Conservation (phyloP, 495 filamentous ascomycete genomes). For the Aspergillus saccharolyticus region DNA sequence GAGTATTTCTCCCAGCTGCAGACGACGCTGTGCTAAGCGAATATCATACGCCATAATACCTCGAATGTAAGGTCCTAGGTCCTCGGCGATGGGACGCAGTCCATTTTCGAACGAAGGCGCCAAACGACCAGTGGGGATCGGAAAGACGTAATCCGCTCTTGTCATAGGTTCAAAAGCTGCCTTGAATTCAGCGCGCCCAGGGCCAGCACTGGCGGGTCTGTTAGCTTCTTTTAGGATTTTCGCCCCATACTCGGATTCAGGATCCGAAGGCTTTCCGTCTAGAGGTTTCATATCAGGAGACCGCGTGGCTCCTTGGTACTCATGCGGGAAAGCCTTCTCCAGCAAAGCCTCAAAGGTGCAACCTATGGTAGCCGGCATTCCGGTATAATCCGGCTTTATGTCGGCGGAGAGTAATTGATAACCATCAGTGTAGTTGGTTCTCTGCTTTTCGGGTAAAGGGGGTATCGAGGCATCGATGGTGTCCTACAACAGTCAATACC, state of each 20-base stretch:
- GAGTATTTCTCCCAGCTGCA: constrained; percentile 57
- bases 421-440: constrained; percentile 60
- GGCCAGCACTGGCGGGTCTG: constrained; percentile 11
- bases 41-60: constrained; percentile 72
- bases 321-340: constrained; percentile 29
- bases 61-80: constrained; percentile 81
- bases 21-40: constrained; percentile 59
- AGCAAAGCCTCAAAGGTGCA: constrained; percentile 34
- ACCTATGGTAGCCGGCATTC: constrained; percentile 29
- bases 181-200: constrained; percentile 21
- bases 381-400: constrained; percentile 36
- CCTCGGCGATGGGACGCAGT: constrained; percentile 55
- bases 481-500: constrained; percentile 36
- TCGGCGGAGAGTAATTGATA: constrained; percentile 55
- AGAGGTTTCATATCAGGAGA: background rate
- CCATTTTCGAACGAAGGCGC: constrained; percentile 70
- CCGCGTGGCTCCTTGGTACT: constrained; percentile 14
- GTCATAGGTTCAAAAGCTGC: constrained; percentile 34
- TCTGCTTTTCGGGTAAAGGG: constrained; percentile 51
- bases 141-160: constrained; percentile 27
- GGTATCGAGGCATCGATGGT: constrained; percentile 59
- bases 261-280: background rate
- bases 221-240: constrained; percentile 24
- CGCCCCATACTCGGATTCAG: constrained; percentile 20
- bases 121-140: constrained; percentile 24